phyloP scores from a whole-genome alignment of 805 yeast genomes.

The Schwanniomyces occidentalis region DNA sequence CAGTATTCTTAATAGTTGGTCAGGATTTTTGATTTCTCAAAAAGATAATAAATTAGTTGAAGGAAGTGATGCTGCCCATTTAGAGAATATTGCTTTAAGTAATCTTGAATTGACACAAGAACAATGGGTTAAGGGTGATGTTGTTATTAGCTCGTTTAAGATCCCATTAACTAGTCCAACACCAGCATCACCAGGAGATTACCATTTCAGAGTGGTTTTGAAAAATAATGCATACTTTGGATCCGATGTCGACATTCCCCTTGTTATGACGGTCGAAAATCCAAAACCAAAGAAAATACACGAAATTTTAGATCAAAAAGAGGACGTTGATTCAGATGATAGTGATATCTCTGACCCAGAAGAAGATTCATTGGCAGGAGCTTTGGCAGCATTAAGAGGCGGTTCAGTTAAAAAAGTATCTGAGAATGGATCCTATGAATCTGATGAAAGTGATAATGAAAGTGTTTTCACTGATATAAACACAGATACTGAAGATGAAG shows the following conservation, averaged over 20 bases:
- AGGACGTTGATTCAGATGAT: conserved; percentile 41
- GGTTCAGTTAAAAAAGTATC: conserved; percentile 47
- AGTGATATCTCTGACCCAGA: conserved; percentile 65
- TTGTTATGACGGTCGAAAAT: conserved; percentile 67
- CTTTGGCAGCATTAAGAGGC: conserved; percentile 69
- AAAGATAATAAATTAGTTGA: conserved; percentile 81
- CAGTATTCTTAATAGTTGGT: conserved; percentile 53
- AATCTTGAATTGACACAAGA: conserved; percentile 57
- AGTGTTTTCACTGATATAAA: conserved; percentile 46
- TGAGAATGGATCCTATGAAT: conserved; percentile 31
- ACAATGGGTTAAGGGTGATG: conserved; percentile 47
- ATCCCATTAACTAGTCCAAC: conserved; percentile 73
- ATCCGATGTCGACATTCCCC: conserved; percentile 69
- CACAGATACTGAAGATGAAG: conserved; percentile 47
- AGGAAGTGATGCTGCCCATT: conserved; percentile 48
- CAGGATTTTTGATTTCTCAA: conserved; percentile 67
- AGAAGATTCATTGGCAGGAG: conserved; percentile 75
- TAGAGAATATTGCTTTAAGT: conserved; percentile 52
- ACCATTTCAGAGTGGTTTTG: conserved; percentile 67
- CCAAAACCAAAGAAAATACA: conserved; percentile 15
- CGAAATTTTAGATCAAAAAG: conserved; percentile 28
- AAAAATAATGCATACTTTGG: conserved; percentile 82
- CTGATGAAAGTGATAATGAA: conserved; percentile 39
- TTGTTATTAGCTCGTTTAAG: conserved; percentile 69
- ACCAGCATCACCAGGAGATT: conserved; percentile 68